phyloP scores from a whole-genome alignment of 495 filamentous ascomycete species.

The Wilcoxina mikolae region DNA sequence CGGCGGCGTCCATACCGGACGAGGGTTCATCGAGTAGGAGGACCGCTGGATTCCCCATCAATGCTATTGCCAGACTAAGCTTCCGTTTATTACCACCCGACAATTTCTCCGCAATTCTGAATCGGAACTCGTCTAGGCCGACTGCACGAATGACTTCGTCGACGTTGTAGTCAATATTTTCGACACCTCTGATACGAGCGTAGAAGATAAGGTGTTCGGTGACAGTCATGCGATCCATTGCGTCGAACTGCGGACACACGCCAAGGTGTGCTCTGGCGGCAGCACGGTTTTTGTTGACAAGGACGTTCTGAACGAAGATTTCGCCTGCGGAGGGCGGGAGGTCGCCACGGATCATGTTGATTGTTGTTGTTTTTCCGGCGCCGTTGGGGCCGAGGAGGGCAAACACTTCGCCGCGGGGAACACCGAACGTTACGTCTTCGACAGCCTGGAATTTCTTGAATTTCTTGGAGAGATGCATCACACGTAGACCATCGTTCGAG shows the following conservation, averaged over 20 bases:
- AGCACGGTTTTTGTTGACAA: slow-evolving; percentile 48
- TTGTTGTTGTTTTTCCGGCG: slow-evolving; percentile 75
- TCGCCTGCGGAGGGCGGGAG: slow-evolving; percentile 52
- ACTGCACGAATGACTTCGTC: slow-evolving; percentile 43
- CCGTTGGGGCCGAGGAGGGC: slow-evolving; percentile 79
- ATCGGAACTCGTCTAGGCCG: slow-evolving; percentile 43
- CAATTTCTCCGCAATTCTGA: slow-evolving; percentile 48
- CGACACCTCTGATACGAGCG: slow-evolving; percentile 52
- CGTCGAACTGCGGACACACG: slow-evolving; percentile 62
- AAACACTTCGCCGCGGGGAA: slow-evolving; percentile 64
- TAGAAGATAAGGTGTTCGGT: slow-evolving; percentile 61
- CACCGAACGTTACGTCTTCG: slow-evolving; percentile 66
- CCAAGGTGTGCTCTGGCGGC: slow-evolving; percentile 57
- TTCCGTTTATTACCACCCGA: slow-evolving; percentile 65
- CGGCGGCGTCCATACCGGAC: slow-evolving; percentile 55
- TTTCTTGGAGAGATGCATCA: slow-evolving; percentile 59
- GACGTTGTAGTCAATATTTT: slow-evolving; percentile 49
- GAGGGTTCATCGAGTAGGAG: slow-evolving; percentile 58
- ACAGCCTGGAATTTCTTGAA: slow-evolving; percentile 57
- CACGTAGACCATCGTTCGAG: slow-evolving; percentile 51
- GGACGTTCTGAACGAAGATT: slow-evolving; percentile 58
- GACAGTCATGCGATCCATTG: slow-evolving; percentile 52
- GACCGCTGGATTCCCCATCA: slow-evolving; percentile 62
- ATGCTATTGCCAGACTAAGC: slow-evolving; percentile 55
- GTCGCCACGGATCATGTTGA: slow-evolving; percentile 73